A percentile compares a stretch with the other conserved stretches of the same genome.
phyloP scores from a whole-genome alignment of 2,329 filamentous ascomycete genomes.

The Aspergillus fischeri region DNA sequence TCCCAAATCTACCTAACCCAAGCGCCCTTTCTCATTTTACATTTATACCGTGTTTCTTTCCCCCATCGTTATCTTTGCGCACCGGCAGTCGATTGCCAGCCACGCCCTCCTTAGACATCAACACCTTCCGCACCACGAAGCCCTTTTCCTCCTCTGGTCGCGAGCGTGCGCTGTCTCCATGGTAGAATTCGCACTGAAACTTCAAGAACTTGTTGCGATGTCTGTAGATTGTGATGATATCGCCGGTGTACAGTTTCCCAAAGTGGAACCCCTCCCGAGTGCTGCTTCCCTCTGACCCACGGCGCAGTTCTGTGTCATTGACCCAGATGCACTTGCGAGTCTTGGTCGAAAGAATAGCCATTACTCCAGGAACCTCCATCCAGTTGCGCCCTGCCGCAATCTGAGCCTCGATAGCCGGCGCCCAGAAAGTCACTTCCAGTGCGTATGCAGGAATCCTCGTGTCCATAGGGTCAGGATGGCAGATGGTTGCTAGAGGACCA shows the following conservation, averaged over 20 bases:
- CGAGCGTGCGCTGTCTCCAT: conserved; percentile 40
- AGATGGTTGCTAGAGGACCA: conserved; percentile 61
- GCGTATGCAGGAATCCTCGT: conserved; percentile 75
- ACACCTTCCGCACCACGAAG: conserved; percentile 38
- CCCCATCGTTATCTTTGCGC: conserved; percentile 15
- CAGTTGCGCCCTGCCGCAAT: conserved; percentile 55
- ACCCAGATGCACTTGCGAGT: conserved; percentile 71
- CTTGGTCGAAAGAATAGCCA: conserved; percentile 74
- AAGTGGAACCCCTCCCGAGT: conserved; percentile 52
- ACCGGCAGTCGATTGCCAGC: conserved; percentile 23
- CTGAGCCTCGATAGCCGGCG: conserved; percentile 60
- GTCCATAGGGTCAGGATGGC: conserved; percentile 61
- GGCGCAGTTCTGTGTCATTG: conserved; percentile 65
- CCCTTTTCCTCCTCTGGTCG: conserved; percentile 40
- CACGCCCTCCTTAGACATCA: conserved; percentile 26
- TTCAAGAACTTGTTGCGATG: conserved; percentile 36
- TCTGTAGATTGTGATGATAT: conserved; percentile 70
- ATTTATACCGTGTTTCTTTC: conserved; percentile 3
- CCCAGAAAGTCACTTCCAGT: conserved; percentile 73
- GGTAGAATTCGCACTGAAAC: conserved; percentile 44
- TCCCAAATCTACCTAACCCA: neutral
- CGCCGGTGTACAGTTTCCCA: conserved; percentile 69
- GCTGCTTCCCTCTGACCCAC: conserved; percentile 51
- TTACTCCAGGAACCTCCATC: conserved; percentile 52
- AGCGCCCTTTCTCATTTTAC: neutral